Evolutionary conservation across 139 green algal genomes (phyloP), one percentile per base, ranked within the genome.

Genomic region (Micractinium sp.): DNA sequence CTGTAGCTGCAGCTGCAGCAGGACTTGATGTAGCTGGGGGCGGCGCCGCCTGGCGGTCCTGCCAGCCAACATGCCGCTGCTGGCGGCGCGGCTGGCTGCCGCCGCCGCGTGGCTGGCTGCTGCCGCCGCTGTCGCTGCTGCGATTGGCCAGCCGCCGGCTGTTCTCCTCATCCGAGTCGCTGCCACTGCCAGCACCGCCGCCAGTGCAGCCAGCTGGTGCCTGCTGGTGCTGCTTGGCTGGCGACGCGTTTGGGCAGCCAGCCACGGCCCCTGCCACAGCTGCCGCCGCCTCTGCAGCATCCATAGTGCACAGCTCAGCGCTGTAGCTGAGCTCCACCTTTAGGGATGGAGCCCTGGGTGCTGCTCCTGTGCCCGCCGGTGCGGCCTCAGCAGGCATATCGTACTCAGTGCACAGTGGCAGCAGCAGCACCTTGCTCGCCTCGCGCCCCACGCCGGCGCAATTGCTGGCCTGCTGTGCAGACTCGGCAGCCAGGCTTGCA

Each of bases 341-440:
- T 0, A 87, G 39, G 23, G 83, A 87, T 1, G 83, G 83, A 0
- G 63, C 83, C 2, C 83, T 29, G 36, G 25, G 13, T 23, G 83
- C 38, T n/a, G 83, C 66, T 14, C 67, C 83, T 33, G 83, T 31
- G 15, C 53, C 56, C 7, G 33, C 81, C n/a, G 20, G 25, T 33
- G 81, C 83, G 0, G 83, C 83, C 38, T 81, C 67, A n/a, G 38
- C 83, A 39, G 29, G 22, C 12, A 47, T 39, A 25, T 87, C 83
- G 18, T 87, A 87, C 83, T 87, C 83, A 0, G 83, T 87, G 83
- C 83, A 87, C 5, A 87, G 83, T 13, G 83, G 83, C 83, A 87
- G 67, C 25, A 87, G 63, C 63, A 81, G 29, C 29, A 20, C 31
- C 27, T 39, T 27, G 67, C 83, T 87, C 27, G 67, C 83, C 27